A percentile compares a stretch with the other conserved stretches of the same genome.
Conservation (phyloP, 1,284 basidiomycete species). For the Phlebopus sp. region DNA sequence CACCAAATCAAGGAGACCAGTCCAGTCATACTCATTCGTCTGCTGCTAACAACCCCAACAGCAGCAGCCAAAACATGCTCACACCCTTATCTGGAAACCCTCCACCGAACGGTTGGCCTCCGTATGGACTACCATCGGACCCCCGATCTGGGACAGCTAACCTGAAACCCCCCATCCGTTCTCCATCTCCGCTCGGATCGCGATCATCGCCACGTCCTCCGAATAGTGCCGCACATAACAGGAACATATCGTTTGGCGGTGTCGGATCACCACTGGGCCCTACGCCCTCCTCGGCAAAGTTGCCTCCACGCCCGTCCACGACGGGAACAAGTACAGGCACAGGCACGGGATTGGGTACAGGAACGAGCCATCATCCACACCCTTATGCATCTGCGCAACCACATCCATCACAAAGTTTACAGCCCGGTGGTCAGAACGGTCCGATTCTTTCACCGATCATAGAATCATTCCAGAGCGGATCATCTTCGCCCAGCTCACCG, state of each 20-base stretch:
- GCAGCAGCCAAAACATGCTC: conserved; percentile 46
- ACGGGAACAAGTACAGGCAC: conserved; percentile 27
- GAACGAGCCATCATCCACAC: conserved; percentile 44
- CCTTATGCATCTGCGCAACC: conserved; percentile 52
- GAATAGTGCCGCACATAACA: conserved; percentile 39
- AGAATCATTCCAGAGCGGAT: conserved; percentile 51
- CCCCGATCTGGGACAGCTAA: conserved; percentile 52
- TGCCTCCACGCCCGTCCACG: conserved; percentile 39
- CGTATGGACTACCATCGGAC: conserved; percentile 58
- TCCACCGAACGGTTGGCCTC: conserved; percentile 41
- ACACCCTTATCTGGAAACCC: conserved; percentile 42
- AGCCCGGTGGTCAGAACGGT: conserved; percentile 32
- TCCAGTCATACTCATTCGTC: conserved; percentile 52
- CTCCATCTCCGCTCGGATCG: conserved; percentile 56
- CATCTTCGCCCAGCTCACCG: conserved; percentile 39
- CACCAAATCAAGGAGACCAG: conserved; percentile 53
- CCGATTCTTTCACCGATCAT: conserved; percentile 66
- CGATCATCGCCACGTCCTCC: conserved; percentile 34
- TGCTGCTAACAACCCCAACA: conserved; percentile 2
- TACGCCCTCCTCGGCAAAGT: conserved; percentile 36
- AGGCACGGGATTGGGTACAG: conserved; percentile 6
- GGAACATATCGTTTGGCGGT: conserved; percentile 48
- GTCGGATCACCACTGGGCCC: conserved; percentile 34
- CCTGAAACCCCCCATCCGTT: conserved; percentile 41
- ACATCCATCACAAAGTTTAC: conserved; percentile 24